These are phyloP conservation scores for Penicillium sp. DNA, from an alignment of 2,329 filamentous ascomycete genomes.

Conservation along the genomic window DNA sequence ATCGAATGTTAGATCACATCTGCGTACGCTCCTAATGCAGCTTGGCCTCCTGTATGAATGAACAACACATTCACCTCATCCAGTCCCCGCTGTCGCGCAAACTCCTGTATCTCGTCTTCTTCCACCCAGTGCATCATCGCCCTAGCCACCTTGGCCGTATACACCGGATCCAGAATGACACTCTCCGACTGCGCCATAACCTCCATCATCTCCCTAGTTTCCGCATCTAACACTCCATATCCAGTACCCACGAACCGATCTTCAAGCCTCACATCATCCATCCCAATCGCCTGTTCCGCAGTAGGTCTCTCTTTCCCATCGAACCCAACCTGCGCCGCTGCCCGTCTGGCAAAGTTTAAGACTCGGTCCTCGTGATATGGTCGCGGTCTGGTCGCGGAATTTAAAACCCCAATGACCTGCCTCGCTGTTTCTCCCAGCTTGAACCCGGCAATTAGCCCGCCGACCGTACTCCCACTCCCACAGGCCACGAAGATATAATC, in stretches of 20 bases:
- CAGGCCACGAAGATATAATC: slow-evolving; percentile 37
- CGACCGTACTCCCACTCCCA: slow-evolving; percentile 36
- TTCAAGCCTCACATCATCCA: slow-evolving; percentile 31
- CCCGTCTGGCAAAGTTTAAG: slow-evolving; percentile 27
- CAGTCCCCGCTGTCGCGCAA: slow-evolving; percentile 2
- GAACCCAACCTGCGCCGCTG: slow-evolving; percentile 28
- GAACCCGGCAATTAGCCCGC: slow-evolving; percentile 34
- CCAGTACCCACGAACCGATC: slow-evolving; percentile 30
- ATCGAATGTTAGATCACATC: slow-evolving; percentile 3
- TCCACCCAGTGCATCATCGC: slow-evolving; percentile 27
- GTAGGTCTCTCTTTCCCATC: slow-evolving; percentile 12
- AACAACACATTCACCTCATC: slow-evolving; percentile 32
- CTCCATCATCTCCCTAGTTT: slow-evolving; percentile 21
- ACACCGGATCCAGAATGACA: slow-evolving; percentile 34
- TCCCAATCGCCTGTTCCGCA: slow-evolving; percentile 18
- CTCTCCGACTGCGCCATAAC: slow-evolving; percentile 28
- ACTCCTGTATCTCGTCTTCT: slow-evolving; percentile 18
- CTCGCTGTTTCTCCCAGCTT: slow-evolving; percentile 27
- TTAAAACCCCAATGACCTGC: slow-evolving; percentile 31
- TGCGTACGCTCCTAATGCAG: slow-evolving; percentile 32
- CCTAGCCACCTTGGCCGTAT: slow-evolving; percentile 33
- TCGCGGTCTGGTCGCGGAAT: slow-evolving; percentile 29
- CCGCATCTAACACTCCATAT: slow-evolving; percentile 31
- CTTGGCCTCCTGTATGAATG: slow-evolving; percentile 38
- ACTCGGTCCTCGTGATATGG: slow-evolving; percentile 30